These are phyloP conservation scores for Cladosporium oxysporum DNA, from an alignment of 2,329 filamentous ascomycete species.

Conservation along the genomic window DNA sequence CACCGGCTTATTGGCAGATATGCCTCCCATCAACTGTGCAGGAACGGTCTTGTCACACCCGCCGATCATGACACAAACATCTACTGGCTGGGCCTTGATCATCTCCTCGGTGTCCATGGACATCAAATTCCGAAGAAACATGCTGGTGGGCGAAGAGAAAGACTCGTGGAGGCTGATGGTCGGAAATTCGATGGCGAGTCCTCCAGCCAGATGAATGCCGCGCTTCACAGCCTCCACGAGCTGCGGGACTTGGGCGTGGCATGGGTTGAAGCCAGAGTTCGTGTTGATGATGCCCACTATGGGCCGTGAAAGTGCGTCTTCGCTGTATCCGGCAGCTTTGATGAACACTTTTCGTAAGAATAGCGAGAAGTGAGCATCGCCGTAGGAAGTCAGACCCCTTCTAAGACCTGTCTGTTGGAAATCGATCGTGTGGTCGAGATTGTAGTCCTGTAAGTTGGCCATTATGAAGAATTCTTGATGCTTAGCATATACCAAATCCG, in stretches of 20 bases:
- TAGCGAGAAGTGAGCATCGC: constrained; percentile 72
- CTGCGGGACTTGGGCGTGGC: constrained; percentile 69
- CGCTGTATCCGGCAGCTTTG: constrained; percentile 72
- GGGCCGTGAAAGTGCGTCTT: constrained; percentile 68
- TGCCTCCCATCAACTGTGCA: constrained; percentile 73
- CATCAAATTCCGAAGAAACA: constrained; percentile 75
- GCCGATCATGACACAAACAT: constrained; percentile 64
- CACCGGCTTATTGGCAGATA: constrained; percentile 72
- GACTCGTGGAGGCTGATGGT: constrained; percentile 72
- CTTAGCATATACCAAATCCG: too few relatives aligned
- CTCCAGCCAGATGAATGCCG: constrained; percentile 67
- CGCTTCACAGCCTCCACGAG: constrained; percentile 70
- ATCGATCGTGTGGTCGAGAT: constrained; percentile 58
- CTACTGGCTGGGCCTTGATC: constrained; percentile 70
- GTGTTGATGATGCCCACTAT: constrained; percentile 77
- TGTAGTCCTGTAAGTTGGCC: constrained; percentile 52
- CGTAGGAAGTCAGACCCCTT: constrained; percentile 67
- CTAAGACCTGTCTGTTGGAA: constrained; percentile 54
- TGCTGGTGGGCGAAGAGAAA: constrained; percentile 70
- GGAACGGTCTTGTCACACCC: constrained; percentile 77
- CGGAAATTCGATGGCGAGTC: constrained; percentile 70
- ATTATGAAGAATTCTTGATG: background rate
- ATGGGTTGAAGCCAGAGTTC: constrained; percentile 71
- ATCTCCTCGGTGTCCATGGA: constrained; percentile 81
- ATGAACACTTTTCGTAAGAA: constrained; percentile 77